Conservation (phyloP, 768 basidiomycete genomes). For the Floccularia luteovirens region DNA sequence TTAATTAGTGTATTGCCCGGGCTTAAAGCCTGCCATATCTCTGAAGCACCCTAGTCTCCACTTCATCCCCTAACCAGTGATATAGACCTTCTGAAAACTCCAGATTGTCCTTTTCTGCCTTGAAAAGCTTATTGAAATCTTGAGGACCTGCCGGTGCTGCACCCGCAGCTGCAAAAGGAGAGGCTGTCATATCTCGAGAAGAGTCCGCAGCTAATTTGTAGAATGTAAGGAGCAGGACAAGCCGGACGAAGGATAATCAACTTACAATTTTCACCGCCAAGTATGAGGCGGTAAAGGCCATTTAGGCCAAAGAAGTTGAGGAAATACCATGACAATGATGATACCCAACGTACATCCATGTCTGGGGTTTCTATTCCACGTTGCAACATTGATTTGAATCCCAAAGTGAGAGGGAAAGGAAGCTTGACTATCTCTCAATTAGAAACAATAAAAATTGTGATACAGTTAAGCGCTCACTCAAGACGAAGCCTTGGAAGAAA, state of each 20-base stretch:
- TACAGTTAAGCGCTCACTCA: slow-evolving; percentile 83
- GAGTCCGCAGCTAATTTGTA: slow-evolving; percentile 67
- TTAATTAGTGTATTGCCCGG: no score
- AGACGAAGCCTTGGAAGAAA: slow-evolving; percentile 97
- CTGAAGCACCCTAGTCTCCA: slow-evolving; percentile 71
- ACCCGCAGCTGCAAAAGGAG: slow-evolving; percentile 56
- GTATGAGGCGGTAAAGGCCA: slow-evolving; percentile 88
- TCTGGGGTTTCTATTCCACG: slow-evolving; percentile 92
- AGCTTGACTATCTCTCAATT: slow-evolving; percentile 84
- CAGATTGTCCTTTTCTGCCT: slow-evolving; percentile 87
- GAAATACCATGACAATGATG: slow-evolving; percentile 98
- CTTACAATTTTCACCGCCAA: slow-evolving; percentile 86
- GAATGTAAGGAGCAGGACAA: slow-evolving; percentile 9
- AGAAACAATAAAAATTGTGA: no score
- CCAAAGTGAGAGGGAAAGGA: slow-evolving; percentile 92
- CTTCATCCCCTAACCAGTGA: slow-evolving; percentile 72
- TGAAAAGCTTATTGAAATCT: slow-evolving; percentile 87
- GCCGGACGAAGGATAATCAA: slow-evolving; percentile 8
- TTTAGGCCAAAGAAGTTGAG: slow-evolving; percentile 98
- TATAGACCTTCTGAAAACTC: slow-evolving; percentile 87
- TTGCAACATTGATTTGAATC: slow-evolving; percentile 98
- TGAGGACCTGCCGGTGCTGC: slow-evolving; percentile 50
- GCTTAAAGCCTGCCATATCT: slow-evolving; percentile 71
- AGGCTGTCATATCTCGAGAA: slow-evolving; percentile 63
- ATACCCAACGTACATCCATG: slow-evolving; percentile 99